Evolutionary conservation across 148 eudicot genomes (phyloP), one percentile per base, ranked within the genome.

Genomic region (Fagopyrum tataricum): DNA sequence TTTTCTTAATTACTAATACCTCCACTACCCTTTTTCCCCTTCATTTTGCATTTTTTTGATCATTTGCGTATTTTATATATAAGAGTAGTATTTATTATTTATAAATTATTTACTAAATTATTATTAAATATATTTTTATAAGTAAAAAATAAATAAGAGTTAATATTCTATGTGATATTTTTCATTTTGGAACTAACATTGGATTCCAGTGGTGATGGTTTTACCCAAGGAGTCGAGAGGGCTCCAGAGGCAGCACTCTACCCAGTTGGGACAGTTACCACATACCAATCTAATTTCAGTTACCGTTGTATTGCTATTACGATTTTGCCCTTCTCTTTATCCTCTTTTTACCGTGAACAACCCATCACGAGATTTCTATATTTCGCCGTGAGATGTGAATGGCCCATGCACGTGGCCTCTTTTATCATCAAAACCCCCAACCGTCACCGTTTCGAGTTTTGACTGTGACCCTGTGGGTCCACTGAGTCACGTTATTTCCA

Each of bases 371-470:
- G 67, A 61, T 15, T 52, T 62, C 24, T 23, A 56, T 31, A 62
- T 31, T 62, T 62, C 67, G 24, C 67, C 42, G 67, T 62, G 67
- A 14, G 67, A 9, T 31, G 67, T 62, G 69, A 64, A 39, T 64
- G 44, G 43, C 18, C 67, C 44, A 64, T 37, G 15, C 69, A 64
- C 69, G 69, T 64, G 69, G 43, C 43, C 44, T 31, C 69, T 37
- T 37, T 31, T 62, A 62, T 37, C 67, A 31, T 62, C 67, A 62
- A 64, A 64, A 42, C 69, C 69, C 37, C 37, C 37, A 31, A 64
- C 69, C 69, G 69, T 64, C 69, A 64, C 44, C 69, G 69, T 64
- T 59, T 7, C 66, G 39, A 59, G 24, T 10, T 64, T 15, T 37
- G 14, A 26, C 44, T 6, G 41, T 61, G 2, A 26, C 17, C 17